Percentiles rank a stretch among this genome's conserved stretches.
Conservation (phyloP, 257 asterid species). For the Jasminum sambac region DNA sequence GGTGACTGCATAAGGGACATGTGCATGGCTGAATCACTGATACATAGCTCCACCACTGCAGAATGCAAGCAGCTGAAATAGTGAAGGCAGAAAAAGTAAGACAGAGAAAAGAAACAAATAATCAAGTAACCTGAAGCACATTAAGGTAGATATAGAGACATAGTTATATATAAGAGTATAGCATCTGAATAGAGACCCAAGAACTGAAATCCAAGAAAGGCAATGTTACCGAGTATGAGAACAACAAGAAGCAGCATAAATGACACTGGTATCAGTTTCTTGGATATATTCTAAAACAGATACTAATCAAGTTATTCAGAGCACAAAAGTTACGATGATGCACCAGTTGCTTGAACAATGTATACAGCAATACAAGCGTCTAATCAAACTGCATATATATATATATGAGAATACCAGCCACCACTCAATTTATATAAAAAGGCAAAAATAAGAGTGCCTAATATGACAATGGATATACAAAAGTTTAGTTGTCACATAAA, state of each 20-base stretch:
- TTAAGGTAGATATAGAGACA: too few relatives aligned
- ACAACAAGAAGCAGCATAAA: not conserved
- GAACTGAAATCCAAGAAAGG: not conserved
- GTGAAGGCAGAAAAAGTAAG: not conserved
- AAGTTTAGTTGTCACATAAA: not conserved
- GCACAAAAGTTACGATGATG: not conserved
- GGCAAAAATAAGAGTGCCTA: not conserved
- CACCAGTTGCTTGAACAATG: not conserved
- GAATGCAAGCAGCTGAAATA: slow-evolving; percentile 52
- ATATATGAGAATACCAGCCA: not conserved
- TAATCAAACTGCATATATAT: not conserved
- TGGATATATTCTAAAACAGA: not conserved
- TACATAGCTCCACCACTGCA: slow-evolving; percentile 58
- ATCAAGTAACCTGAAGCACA: not conserved
- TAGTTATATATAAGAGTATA: not conserved
- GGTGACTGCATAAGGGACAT: slow-evolving; percentile 61
- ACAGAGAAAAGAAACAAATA: not conserved
- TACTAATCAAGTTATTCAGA: not conserved
- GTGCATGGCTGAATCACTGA: slow-evolving; percentile 51
- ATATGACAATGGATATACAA: not conserved
- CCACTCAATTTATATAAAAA: not conserved
- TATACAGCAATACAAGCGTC: not conserved
- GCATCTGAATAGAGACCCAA: not conserved
- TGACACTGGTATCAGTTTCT: not conserved
- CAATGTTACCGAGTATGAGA: not conserved